Conservation (phyloP, 306 rosid species). For the Glycine tomentella region DNA sequence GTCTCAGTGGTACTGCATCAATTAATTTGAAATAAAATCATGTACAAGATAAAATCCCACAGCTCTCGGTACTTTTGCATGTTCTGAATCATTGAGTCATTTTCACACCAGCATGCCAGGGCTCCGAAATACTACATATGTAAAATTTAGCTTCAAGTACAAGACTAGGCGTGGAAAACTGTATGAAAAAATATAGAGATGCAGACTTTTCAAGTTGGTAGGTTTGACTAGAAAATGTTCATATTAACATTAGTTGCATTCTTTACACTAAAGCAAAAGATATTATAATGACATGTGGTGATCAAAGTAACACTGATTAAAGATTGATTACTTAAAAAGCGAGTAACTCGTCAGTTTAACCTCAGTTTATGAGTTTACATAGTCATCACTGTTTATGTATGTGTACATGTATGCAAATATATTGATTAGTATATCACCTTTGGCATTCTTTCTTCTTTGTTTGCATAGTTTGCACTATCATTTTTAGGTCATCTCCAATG, state of each 20-base stretch:
- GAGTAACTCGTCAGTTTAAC: neutral
- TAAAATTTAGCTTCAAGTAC: constrained; percentile 1
- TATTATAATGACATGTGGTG: neutral
- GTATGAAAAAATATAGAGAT: neutral
- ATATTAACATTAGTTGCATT: constrained; percentile 9
- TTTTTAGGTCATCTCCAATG: no score
- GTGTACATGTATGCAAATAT: neutral
- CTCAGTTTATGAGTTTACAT: neutral
- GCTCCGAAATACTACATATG: neutral
- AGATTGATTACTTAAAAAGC: neutral
- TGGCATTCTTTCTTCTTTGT: neutral
- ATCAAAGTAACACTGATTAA: neutral
- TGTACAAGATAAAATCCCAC: constrained; percentile 36
- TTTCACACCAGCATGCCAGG: constrained; percentile 41
- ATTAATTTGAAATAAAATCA: constrained; percentile 33
- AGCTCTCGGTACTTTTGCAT: constrained; percentile 38
- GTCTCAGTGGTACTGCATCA: constrained; percentile 45
- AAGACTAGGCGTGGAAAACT: neutral
- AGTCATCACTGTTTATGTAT: neutral
- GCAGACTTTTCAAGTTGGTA: neutral
- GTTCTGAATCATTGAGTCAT: constrained; percentile 41
- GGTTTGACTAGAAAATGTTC: neutral
- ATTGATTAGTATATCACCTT: neutral
- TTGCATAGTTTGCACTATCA: neutral
- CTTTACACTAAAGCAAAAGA: constrained; percentile 9